Percentiles rank a stretch among this genome's conserved stretches.
Conservation (phyloP, 2,329 filamentous ascomycete genomes). For the Phaeosphaeria sp. region DNA sequence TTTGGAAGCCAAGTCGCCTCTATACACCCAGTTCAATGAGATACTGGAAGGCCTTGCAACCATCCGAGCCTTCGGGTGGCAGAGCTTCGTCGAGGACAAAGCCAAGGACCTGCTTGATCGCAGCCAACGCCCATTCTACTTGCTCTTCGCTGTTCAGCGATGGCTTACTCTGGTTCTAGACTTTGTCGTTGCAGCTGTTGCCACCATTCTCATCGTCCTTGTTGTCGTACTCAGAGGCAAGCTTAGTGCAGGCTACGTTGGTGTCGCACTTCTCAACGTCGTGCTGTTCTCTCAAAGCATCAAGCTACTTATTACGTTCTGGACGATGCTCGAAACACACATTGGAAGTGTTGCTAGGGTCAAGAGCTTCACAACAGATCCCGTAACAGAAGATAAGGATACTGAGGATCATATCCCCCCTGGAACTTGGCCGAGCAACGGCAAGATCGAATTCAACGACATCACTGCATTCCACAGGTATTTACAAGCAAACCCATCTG, state of each 20-base stretch:
- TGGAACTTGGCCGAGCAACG: conserved; percentile 52
- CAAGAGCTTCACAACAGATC: conserved; percentile 58
- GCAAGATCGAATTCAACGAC: conserved; percentile 52
- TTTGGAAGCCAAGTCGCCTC: conserved; percentile 57
- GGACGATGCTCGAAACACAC: conserved; percentile 65
- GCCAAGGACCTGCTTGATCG: conserved; percentile 48
- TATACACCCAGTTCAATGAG: conserved; percentile 61
- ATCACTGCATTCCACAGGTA: conserved; percentile 55
- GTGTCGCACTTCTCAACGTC: conserved; percentile 61
- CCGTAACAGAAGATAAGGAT: conserved; percentile 58
- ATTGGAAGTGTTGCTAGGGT: conserved; percentile 64
- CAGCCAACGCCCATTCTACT: conserved; percentile 54
- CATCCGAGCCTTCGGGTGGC: conserved; percentile 60
- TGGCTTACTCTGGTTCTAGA: conserved; percentile 53
- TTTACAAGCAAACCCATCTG: conserved; percentile 2
- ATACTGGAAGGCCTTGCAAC: conserved; percentile 57
- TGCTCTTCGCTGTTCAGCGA: conserved; percentile 54
- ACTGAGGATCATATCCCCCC: conserved; percentile 54
- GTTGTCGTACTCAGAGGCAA: conserved; percentile 45
- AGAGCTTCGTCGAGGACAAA: conserved; percentile 46
- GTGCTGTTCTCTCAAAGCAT: conserved; percentile 61
- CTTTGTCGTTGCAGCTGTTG: conserved; percentile 50
- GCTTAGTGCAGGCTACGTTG: conserved; percentile 57
- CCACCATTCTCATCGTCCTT: conserved; percentile 45
- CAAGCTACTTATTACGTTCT: conserved; percentile 58